These are phyloP conservation scores for Monilinia vaccinii-corymbosi DNA, from an alignment of 2,329 filamentous ascomycete genomes.

Conservation along the genomic window DNA sequence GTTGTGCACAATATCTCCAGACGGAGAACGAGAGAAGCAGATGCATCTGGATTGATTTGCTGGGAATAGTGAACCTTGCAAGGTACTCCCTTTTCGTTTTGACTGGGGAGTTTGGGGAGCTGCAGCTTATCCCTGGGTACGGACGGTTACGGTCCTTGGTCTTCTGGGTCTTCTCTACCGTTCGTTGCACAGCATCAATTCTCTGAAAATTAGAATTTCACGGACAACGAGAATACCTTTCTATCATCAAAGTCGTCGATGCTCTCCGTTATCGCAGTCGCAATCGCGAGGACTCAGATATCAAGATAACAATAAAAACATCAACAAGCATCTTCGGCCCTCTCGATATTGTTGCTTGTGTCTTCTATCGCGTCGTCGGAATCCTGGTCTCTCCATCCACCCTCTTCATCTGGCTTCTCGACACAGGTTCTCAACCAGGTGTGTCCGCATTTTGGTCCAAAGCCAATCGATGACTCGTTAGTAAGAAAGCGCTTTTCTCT, in stretches of 20 bases:
- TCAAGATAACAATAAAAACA: not conserved
- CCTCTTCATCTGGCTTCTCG: not conserved
- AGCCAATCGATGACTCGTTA: slow-evolving; percentile 14
- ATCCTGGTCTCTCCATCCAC: not conserved
- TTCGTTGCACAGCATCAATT: slow-evolving; percentile 4
- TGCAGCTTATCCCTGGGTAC: slow-evolving; percentile 3
- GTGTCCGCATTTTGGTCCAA: not conserved
- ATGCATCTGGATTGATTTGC: slow-evolving; percentile 16
- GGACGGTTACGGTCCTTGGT: not conserved
- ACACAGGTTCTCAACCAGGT: not conserved
- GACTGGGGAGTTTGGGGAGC: not conserved
- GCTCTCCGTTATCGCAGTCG: not conserved
- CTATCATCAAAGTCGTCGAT: slow-evolving; percentile 5
- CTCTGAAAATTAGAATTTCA: slow-evolving; percentile 3
- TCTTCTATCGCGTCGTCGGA: slow-evolving; percentile 7
- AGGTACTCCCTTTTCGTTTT: slow-evolving; percentile 15
- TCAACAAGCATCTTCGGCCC: not conserved
- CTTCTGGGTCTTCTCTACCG: not conserved
- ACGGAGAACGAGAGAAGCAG: too few species aligned
- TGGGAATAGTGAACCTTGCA: slow-evolving; percentile 33
- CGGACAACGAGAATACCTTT: not conserved
- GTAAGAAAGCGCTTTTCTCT: slow-evolving; percentile 4
- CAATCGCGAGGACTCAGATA: not conserved
- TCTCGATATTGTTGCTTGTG: not conserved
- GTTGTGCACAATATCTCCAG: not conserved